Base-by-base conservation (phyloP, 805 yeast genomes). In the Kuraishia cidri region DNA sequence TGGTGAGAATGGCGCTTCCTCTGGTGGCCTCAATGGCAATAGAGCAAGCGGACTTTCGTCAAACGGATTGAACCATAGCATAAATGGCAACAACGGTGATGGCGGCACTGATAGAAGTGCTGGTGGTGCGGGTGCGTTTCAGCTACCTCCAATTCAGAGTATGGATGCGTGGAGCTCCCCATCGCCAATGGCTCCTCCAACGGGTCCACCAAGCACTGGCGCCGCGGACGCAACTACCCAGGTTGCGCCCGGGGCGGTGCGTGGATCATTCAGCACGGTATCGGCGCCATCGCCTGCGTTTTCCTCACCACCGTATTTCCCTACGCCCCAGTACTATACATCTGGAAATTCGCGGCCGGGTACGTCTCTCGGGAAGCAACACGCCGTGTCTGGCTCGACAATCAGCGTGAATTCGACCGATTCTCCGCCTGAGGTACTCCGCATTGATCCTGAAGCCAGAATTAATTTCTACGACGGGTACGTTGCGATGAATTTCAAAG, bases 401-500 rank as follows among this genome's bases (percentile, higher is more conserved):
- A n/a, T n/a, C n/a, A n/a, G n/a, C n/a, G n/a, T n/a, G n/a, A 20
- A 7, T 7, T 20, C 23, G 7, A 20, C 23, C 7, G 23, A 20
- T 7, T 7, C 23, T 7, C 7, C 7, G 23, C 23, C 23, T 7
- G 9, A 7, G 23, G 9, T 20, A 7, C 10, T 10, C 10, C 9
- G 9, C 9, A 20, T 20, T 10, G 42, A 51, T 11, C 44, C 51
- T 0, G 47, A 58, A 14, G 73, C 65, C 9, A 36, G 37, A 1
- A 52, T 73, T 5, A 58, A 66, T 33, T 54, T 72, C 22, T 65
- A 59, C 37, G 51, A 50, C 1, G 69, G 68, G 2, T 59, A 58
- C 40, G 40, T 61, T 3, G 66, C 79, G 0, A 55, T 70, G 34
- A 50, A 62, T 32, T 38, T 60, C 12, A 58, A 57, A 18, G 62